phyloP scores from a whole-genome alignment of 108 stramenopile species.

The Fragilaria crotonensis region DNA sequence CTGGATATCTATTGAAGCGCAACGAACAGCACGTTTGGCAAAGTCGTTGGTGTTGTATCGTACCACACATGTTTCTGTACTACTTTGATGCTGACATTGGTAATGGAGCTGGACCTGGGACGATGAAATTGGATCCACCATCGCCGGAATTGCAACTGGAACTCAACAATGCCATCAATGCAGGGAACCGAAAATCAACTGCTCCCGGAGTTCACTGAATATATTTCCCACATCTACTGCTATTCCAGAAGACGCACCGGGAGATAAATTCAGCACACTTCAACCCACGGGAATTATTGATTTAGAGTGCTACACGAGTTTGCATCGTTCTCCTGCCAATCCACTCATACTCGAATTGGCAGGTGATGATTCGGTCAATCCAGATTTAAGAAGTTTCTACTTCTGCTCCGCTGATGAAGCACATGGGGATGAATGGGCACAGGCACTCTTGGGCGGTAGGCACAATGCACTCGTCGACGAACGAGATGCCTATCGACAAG shows the following conservation, averaged over 20 bases:
- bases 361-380: conserved; percentile 73
- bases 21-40: conserved; percentile 95
- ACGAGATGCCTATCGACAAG: conserved; percentile 82
- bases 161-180: conserved; percentile 58
- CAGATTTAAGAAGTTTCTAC: conserved; percentile 81
- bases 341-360: conserved; percentile 68
- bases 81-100: conserved; percentile 87
- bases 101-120: conserved; percentile 17
- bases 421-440: conserved; percentile 73
- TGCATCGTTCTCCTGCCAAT: conserved; percentile 64
- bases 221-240: background rate
- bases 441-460: conserved; percentile 63
- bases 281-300: conserved; percentile 92
- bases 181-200: conserved; percentile 48
- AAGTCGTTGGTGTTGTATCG: conserved; percentile 90
- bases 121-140: conserved; percentile 3
- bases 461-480: conserved; percentile 81
- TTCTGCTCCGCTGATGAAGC: conserved; percentile 66
- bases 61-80: conserved; percentile 92
- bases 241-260: conserved; percentile 1
- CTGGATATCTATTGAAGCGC: conserved; percentile 87
- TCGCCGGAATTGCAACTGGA: conserved; percentile 50
- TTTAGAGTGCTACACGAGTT: conserved; percentile 87
- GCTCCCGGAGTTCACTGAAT: background rate
- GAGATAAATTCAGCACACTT: conserved; percentile 21